A percentile compares a stretch with the other conserved stretches of the same genome.
These are phyloP conservation scores for Saksenaea oblongispora DNA, from an alignment of 371 early-diverging fungal genomes.

Conservation along the genomic window DNA sequence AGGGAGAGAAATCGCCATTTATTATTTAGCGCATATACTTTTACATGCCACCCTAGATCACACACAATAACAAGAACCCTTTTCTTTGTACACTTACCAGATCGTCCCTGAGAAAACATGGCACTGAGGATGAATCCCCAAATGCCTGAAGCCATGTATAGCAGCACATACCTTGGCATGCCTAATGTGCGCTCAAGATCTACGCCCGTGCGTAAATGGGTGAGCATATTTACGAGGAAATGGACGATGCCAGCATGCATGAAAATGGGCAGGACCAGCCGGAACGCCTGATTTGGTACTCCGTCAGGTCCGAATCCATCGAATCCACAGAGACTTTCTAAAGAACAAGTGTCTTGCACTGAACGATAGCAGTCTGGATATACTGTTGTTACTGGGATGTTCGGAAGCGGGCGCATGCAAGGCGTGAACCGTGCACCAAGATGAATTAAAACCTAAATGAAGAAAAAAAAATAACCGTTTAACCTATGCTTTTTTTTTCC, in stretches of 20 bases:
- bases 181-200: constrained; percentile 81
- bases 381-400: constrained; percentile 11
- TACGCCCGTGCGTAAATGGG: constrained; percentile 71
- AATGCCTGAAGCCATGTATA: constrained; percentile 79
- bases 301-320: constrained; percentile 38
- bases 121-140: constrained; percentile 84
- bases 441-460: constrained; percentile 49
- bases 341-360: constrained; percentile 37
- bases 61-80: no score
- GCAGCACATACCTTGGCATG: constrained; percentile 63
- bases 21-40: not conserved
- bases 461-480: constrained; percentile 1
- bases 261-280: constrained; percentile 85
- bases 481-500: not conserved
- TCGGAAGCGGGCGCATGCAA: constrained; percentile 57
- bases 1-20: not conserved
- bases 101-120: constrained; percentile 54
- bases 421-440: constrained; percentile 64
- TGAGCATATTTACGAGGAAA: constrained; percentile 72
- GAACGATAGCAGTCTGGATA: constrained; percentile 27
- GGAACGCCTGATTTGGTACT: constrained; percentile 73
- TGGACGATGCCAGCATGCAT: constrained; percentile 88
- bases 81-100: constrained; percentile 33
- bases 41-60: not conserved
- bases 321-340: constrained; percentile 60